These are phyloP conservation scores for Penicillium robsamsonii DNA, from an alignment of 495 filamentous ascomycete species.

Conservation along the genomic window DNA sequence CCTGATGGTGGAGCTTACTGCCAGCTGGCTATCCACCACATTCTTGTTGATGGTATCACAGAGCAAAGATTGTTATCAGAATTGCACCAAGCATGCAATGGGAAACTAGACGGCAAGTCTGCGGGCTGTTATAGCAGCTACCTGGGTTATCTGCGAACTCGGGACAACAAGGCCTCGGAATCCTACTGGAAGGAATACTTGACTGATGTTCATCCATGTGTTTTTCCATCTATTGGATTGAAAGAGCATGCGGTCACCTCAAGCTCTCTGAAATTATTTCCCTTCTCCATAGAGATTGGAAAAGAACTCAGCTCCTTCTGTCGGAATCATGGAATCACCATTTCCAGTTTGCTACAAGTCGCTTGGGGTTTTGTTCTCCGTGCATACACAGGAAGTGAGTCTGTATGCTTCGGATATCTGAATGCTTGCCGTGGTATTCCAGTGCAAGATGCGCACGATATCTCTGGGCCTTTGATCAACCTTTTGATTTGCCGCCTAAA, in stretches of 20 bases:
- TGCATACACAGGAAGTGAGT: slow-evolving; percentile 34
- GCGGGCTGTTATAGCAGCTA: background rate
- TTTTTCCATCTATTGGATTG: background rate
- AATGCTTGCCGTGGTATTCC: slow-evolving; percentile 33
- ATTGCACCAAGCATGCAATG: slow-evolving; percentile 13
- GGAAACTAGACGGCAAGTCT: background rate
- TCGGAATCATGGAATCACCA: slow-evolving; percentile 18
- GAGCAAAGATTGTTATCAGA: slow-evolving; percentile 23
- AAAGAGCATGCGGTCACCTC: background rate
- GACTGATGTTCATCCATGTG: slow-evolving; percentile 8
- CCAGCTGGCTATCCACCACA: slow-evolving; percentile 46
- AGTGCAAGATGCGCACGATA: slow-evolving; percentile 27
- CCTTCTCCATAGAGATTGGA: background rate
- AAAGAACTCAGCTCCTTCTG: slow-evolving; percentile 19
- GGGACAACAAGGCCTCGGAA: background rate
- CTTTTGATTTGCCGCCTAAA: slow-evolving; percentile 30
- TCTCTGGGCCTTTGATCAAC: slow-evolving; percentile 41
- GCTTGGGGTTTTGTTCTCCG: slow-evolving; percentile 46
- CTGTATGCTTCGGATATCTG: slow-evolving; percentile 44
- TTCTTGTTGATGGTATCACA: slow-evolving; percentile 34
- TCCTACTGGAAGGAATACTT: slow-evolving; percentile 17
- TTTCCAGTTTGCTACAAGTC: slow-evolving; percentile 35
- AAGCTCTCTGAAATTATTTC: background rate
- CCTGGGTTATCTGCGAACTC: background rate
- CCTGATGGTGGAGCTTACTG: slow-evolving; percentile 27